Conservation (phyloP, 1,139 yeast genomes). For the Yamadazyma oceani region DNA sequence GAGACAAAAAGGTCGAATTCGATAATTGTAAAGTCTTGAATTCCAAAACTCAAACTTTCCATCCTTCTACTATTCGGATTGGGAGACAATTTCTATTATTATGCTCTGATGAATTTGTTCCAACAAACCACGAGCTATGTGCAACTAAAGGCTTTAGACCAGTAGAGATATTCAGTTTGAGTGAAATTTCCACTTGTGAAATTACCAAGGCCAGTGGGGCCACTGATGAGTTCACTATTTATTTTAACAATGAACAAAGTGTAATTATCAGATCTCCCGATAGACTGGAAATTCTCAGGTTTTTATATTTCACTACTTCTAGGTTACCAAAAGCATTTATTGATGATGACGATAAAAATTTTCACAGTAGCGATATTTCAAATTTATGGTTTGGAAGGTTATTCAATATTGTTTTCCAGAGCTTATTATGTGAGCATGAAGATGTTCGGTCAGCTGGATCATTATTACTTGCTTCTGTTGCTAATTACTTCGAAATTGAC, state of each 20-base stretch:
- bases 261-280: constrained; percentile 60
- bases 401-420: constrained; percentile 65
- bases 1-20: constrained; percentile 64
- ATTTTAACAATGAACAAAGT: constrained; percentile 41
- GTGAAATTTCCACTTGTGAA: constrained; percentile 53
- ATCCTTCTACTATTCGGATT: constrained; percentile 61
- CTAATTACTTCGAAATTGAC: constrained; percentile 58
- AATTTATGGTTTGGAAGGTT: constrained; percentile 56
- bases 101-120: constrained; percentile 31
- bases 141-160: constrained; percentile 42
- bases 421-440: constrained; percentile 58
- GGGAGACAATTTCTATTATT: constrained; percentile 73
- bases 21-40: constrained; percentile 57
- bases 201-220: constrained; percentile 49
- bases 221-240: constrained; percentile 54
- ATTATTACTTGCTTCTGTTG: constrained; percentile 61
- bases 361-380: constrained; percentile 21
- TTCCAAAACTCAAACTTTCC: constrained; percentile 22
- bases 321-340: constrained; percentile 38
- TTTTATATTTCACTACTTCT: constrained; percentile 64
- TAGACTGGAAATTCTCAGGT: constrained; percentile 66
- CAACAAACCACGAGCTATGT: constrained; percentile 22
- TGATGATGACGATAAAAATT: constrained; percentile 18
- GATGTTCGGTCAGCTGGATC: constrained; percentile 67
- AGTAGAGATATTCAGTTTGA: constrained; percentile 52